Base-by-base conservation (phyloP, 257 asterid genomes). In the Solanum pimpinellifolium region DNA sequence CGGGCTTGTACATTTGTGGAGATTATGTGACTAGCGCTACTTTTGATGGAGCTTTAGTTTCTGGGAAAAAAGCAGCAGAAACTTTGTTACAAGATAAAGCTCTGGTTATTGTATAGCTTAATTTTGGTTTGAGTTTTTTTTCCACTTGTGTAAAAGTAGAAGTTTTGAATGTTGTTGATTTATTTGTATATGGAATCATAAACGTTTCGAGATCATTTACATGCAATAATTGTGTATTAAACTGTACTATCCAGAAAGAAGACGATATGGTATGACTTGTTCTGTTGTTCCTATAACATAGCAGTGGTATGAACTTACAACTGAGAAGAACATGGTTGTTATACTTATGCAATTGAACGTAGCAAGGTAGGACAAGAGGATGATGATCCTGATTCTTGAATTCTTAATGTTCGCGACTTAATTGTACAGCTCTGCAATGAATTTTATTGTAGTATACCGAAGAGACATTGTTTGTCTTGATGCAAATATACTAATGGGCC, bases 1-100 rank as follows among this genome's bases (percentile, higher is more conserved):
- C 89, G 9, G 96, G 98, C n/a, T 35, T 97, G 93, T 97, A 95
- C 77, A 31, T 93, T 29, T 97, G 99, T 85, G 99, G 99, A 62
- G 99, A 95, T 92, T 94, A 95, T 90, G 93, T 93, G 89, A 92
- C 96, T 1, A 95, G 92, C 88, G 98, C 99, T 4, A 95, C 99
- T 8, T 97, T 97, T 83, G 99, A 97, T 85, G 99, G 99, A 68
- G 98, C 99, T 14, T 87, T 97, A 91, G 95, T 92, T 76, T 95
- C 99, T 9, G 99, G 99, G 86, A 92, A 95, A 95, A 93, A 92
- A 89, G 98, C 99, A 13, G 99, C 76, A 2, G 98, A 97, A 89
- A 98, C 98, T 70, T 86, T 97, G 91, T 59, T 97, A 92, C 92
- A 87, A 87, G 98, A 95, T 86, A 90, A 89, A 84, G 92, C 92